Conservation (phyloP, 1,284 basidiomycete genomes). For the Amylostereum chailletii region DNA sequence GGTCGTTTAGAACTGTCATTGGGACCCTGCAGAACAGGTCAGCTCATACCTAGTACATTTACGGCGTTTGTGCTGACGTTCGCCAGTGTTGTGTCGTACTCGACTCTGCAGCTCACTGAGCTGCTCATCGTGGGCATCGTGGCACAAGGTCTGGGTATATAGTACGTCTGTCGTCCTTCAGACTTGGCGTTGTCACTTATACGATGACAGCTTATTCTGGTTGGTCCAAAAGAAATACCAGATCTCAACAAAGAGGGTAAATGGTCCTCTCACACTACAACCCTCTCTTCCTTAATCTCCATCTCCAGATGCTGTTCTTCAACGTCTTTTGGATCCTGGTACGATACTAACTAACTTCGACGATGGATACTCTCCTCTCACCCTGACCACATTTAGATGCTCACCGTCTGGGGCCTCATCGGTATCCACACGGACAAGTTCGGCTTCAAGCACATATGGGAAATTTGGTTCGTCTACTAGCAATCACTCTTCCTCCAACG, state of each 20-base stretch:
- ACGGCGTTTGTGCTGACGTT: not conserved
- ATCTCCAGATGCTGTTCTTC: slow-evolving; percentile 55
- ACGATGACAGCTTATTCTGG: slow-evolving; percentile 58
- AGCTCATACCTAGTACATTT: slow-evolving; percentile 14
- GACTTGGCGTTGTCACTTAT: not conserved
- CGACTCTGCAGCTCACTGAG: slow-evolving; percentile 57
- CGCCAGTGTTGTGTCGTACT: slow-evolving; percentile 49
- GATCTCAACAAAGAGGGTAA: slow-evolving; percentile 63
- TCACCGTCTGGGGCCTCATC: slow-evolving; percentile 71
- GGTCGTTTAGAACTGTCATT: slow-evolving; percentile 57
- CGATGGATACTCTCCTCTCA: not conserved
- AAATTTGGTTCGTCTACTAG: slow-evolving; percentile 49
- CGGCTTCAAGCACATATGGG: slow-evolving; percentile 79
- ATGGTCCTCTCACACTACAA: slow-evolving; percentile 9
- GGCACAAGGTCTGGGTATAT: slow-evolving; percentile 67
- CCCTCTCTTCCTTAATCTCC: slow-evolving; percentile 1
- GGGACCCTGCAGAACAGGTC: slow-evolving; percentile 72
- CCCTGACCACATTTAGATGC: slow-evolving; percentile 28
- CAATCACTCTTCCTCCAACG: not conserved
- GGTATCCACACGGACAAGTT: slow-evolving; percentile 70
- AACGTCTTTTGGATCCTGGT: slow-evolving; percentile 70
- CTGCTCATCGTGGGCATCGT: slow-evolving; percentile 73
- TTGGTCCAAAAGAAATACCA: slow-evolving; percentile 64
- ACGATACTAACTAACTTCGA: slow-evolving; percentile 10
- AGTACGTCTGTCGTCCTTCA: slow-evolving; percentile 33